Evolutionary conservation across 345 rosid species (phyloP), one percentile per base, ranked within the genome.

Genomic region (Ceriops tagal): DNA sequence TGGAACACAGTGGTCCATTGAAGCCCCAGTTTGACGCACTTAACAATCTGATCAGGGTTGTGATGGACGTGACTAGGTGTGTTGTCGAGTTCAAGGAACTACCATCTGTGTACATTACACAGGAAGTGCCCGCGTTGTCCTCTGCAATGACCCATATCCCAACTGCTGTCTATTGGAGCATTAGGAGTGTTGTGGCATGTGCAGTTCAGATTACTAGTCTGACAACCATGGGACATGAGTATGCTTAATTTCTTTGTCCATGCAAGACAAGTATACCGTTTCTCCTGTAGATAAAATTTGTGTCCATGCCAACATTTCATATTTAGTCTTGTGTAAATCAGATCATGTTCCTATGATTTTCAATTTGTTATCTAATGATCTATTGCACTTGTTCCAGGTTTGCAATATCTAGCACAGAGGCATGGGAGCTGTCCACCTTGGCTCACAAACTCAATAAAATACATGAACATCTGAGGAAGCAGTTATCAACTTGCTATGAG

Each of bases 391-490:
- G 15, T 62, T 60, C 62, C 79, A 86, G 89, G 70, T 77, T 65
- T 68, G 78, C 75, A 59, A 55, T 80, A 73, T 81, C 93, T 35
- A 84, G 88, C 18, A 73, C 87, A 1, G 96, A 89, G 77, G 79
- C 83, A 21, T 84, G 88, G 87, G 98, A 92, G 74, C 78, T 91
- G 15, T 85, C 88, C 0, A 80, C 79, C 67, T 75, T 92, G 75
- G 85, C 85, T 56, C 87, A 84, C 78, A 88, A 88, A 67, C 93
- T 92, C 66, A 83, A 66, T 66, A 83, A 72, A 79, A 89, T 87
- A 58, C 39, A 80, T 35, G 88, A 85, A 49, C 88, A 82, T 71
- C 85, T 89, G 58, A 71, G 74, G 66, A 78, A 87, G 66, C 86
- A 82, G 69, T 67, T 88, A 68, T 58, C 67, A n/a, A 37, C 61